Evolutionary conservation across 2,329 filamentous ascomycete species (phyloP).

Genomic region (Dryadomyces sulphureus): DNA sequence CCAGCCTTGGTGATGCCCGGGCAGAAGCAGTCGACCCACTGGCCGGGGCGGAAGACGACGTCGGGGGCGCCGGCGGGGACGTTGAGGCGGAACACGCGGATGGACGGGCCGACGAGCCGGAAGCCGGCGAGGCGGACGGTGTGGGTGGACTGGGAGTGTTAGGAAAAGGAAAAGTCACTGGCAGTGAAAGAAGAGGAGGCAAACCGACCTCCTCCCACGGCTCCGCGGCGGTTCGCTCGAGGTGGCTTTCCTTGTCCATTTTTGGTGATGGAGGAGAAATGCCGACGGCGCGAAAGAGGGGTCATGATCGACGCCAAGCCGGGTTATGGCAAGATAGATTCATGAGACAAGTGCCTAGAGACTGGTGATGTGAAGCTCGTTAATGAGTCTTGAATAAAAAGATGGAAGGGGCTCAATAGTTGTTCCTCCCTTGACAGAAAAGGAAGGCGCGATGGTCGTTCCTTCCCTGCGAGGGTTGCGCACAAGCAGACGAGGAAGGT

Average conservation of each 20-base stretch:
- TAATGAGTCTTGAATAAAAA: too few species aligned
- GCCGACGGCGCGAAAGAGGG: too few species aligned
- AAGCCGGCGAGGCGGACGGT: constrained; percentile 46
- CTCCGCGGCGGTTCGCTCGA: constrained; percentile 59
- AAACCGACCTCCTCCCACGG: constrained; percentile 46
- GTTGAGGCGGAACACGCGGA: constrained; percentile 53
- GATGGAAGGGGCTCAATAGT: too few species aligned
- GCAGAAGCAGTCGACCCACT: constrained; percentile 77
- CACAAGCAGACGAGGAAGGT: background rate
- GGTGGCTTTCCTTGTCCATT: constrained; percentile 30
- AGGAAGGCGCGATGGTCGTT: too few species aligned
- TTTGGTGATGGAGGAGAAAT: too few species aligned
- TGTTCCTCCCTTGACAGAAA: too few species aligned
- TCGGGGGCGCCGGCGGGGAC: constrained; percentile 30
- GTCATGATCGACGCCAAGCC: too few species aligned
- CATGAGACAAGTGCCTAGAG: too few species aligned
- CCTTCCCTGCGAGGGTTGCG: too few species aligned
- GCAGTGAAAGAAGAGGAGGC: background rate
- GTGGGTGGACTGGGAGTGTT: constrained; percentile 32
- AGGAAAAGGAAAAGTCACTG: background rate
- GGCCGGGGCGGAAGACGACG: constrained; percentile 57
- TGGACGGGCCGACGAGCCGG: constrained; percentile 46
- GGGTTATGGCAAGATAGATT: too few species aligned
- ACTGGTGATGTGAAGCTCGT: too few species aligned
- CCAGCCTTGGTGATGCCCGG: constrained; percentile 56